These are phyloP conservation scores for Linnemannia schmuckeri DNA, from an alignment of 192 early-diverging fungal species.

Conservation along the genomic window DNA sequence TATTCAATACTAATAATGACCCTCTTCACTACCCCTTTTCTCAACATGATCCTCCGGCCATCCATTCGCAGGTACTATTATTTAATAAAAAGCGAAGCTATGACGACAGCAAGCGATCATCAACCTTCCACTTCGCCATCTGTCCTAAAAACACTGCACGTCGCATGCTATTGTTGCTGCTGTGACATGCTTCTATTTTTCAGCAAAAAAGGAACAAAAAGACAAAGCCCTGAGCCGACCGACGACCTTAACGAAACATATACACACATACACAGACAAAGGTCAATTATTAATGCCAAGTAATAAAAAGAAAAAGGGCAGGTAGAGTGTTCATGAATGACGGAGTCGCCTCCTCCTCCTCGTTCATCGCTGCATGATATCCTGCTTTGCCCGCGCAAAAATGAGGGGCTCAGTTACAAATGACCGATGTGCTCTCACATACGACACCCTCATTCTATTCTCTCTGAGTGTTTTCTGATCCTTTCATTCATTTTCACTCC, in stretches of 20 bases:
- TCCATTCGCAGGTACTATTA: neutral
- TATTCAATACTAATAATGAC: neutral
- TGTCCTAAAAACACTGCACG: neutral
- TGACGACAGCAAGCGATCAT: neutral
- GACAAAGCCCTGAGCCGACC: neutral
- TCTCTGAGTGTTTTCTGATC: neutral
- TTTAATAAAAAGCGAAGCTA: neutral
- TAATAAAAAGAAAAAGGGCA: no score
- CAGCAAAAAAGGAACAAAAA: neutral
- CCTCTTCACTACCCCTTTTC: neutral
- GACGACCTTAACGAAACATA: neutral
- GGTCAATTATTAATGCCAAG: neutral
- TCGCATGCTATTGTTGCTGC: neutral
- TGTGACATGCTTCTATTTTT: neutral
- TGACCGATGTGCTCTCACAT: no score
- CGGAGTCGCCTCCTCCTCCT: neutral
- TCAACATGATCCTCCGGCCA: neutral
- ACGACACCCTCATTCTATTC: neutral
- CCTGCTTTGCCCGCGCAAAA: neutral
- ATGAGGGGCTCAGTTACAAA: neutral
- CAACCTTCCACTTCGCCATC: neutral
- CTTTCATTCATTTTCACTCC: neutral
- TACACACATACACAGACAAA: neutral
- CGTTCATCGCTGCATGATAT: neutral
- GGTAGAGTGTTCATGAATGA: neutral